Conservation (phyloP, 441 rosid genomes). For the Croton laevigatus region DNA sequence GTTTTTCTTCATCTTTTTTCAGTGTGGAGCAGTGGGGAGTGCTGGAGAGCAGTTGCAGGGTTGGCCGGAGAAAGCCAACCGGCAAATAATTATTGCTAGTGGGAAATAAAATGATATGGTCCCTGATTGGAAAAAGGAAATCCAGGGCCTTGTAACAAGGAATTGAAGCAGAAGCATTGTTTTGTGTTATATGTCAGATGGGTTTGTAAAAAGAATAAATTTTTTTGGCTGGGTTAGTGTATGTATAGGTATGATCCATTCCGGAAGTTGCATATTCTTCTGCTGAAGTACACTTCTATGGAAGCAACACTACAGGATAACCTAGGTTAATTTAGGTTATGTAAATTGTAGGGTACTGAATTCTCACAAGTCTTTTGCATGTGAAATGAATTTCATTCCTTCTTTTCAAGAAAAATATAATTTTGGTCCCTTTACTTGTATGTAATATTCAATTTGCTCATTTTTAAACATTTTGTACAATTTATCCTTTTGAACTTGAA, state of each 20-base stretch:
- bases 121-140: background rate
- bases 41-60: slow-evolving; percentile 63
- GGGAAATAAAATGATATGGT: background rate
- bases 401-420: no score
- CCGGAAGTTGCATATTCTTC: background rate
- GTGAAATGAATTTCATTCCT: no score
- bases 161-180: background rate
- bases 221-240: background rate
- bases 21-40: slow-evolving; percentile 77
- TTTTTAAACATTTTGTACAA: no score
- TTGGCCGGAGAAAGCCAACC: slow-evolving; percentile 37
- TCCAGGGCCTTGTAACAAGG: background rate
- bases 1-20: slow-evolving; percentile 12
- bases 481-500: no score
- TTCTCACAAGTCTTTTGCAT: background rate
- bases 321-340: background rate
- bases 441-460: no score
- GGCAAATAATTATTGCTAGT: slow-evolving; percentile 25
- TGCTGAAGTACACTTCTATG: background rate
- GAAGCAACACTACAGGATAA: background rate
- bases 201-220: background rate
- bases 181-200: background rate
- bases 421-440: no score
- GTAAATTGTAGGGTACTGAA: background rate
- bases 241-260: background rate